Conservation (phyloP, 2,329 filamentous ascomycete species). For the Parastagonospora avenae region DNA sequence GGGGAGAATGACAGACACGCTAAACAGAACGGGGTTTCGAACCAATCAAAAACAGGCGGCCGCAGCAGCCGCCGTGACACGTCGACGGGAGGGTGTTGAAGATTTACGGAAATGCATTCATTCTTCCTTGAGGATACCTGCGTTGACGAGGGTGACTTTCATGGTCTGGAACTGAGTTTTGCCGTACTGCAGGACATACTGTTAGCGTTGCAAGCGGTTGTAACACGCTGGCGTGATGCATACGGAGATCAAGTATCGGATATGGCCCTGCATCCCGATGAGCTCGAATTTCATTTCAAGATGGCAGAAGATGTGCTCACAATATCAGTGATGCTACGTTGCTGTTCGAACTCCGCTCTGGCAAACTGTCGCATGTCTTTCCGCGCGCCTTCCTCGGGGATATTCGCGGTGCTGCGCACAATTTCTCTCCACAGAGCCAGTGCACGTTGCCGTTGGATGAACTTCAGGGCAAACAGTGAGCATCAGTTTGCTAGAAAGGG, state of each 20-base stretch:
- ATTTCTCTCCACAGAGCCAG: constrained; percentile 56
- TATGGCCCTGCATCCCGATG: constrained; percentile 45
- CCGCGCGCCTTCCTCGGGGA: constrained; percentile 34
- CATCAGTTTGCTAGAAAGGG: background rate
- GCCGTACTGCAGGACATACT: constrained; percentile 43
- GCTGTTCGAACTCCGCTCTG: constrained; percentile 55
- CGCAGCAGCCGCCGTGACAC: background rate
- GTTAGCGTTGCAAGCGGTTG: background rate
- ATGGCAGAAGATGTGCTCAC: constrained; percentile 32
- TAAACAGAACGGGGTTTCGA: background rate
- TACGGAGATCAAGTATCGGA: constrained; percentile 56
- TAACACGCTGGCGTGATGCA: constrained; percentile 2
- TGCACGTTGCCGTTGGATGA: constrained; percentile 55
- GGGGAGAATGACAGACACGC: background rate
- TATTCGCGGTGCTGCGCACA: constrained; percentile 47
- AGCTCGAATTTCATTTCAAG: background rate
- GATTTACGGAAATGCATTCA: constrained; percentile 9
- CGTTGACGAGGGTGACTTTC: constrained; percentile 46
- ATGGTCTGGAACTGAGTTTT: constrained; percentile 59
- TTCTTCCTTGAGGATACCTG: constrained; percentile 36
- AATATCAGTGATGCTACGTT: constrained; percentile 53
- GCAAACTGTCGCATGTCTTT: constrained; percentile 56
- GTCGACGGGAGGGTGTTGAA: background rate
- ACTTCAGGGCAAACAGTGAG: constrained; percentile 42
- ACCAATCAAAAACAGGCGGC: background rate